A percentile compares a stretch with the other conserved stretches of the same genome.
Evolutionary conservation across 345 rosid species (phyloP).

Genomic region (Aquilaria malaccensis): DNA sequence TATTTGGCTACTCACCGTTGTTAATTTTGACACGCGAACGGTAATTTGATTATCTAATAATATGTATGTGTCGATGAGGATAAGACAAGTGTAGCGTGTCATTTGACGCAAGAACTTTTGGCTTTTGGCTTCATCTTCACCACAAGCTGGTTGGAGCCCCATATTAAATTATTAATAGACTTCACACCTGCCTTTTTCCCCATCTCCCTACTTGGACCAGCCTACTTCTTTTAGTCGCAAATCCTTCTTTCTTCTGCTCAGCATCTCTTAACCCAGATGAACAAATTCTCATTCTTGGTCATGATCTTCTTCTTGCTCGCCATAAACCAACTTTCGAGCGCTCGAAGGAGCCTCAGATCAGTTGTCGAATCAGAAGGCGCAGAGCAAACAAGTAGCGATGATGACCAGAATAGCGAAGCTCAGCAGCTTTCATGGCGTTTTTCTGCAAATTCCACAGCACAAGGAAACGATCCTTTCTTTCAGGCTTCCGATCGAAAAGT

Average conservation of each 20-base stretch:
- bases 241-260: conserved; percentile 5
- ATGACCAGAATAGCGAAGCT: conserved; percentile 6
- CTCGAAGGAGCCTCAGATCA: conserved; percentile 17
- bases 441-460: conserved; percentile 11
- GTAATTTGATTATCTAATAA: no score
- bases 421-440: conserved; percentile 12
- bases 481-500: conserved; percentile 36
- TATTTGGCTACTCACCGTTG: no score
- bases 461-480: conserved; percentile 19
- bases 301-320: conserved; percentile 18
- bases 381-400: no score
- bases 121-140: conserved; percentile 9
- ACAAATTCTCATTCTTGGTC: conserved; percentile 14
- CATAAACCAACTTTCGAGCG: conserved; percentile 13
- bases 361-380: no score
- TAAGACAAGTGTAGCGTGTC: no score
- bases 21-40: no score
- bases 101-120: no score
- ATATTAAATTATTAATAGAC: conserved; percentile 8
- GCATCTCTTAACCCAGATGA: conserved; percentile 5
- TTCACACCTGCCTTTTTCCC: conserved; percentile 10
- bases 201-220: not conserved
- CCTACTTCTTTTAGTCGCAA: not conserved
- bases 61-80: no score
- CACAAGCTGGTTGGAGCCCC: conserved; percentile 3